Percentiles rank a stretch among this genome's conserved stretches.
phyloP scores from a whole-genome alignment of 768 basidiomycete genomes.

The Calocera cornea region DNA sequence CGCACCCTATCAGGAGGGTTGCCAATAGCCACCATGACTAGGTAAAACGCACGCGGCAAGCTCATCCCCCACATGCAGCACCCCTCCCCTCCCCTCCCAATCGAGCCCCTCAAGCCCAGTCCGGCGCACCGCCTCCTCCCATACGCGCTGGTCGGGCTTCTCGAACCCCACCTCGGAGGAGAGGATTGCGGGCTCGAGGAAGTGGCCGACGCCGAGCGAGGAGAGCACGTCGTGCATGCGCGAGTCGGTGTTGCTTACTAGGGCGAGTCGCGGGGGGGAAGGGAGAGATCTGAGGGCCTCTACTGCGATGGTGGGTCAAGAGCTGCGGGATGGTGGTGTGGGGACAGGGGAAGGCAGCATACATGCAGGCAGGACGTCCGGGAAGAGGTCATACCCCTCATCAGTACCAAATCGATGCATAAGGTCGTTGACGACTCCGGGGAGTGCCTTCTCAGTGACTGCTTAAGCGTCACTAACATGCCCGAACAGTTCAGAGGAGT shows the following conservation, averaged over 20 bases:
- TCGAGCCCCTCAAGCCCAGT: neutral
- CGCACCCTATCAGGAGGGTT: too few species aligned
- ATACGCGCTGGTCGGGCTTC: neutral
- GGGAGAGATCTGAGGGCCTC: neutral
- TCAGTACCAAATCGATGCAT: neutral
- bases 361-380: neutral
- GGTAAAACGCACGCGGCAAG: neutral
- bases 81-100: slow-evolving; percentile 3
- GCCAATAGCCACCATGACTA: too few species aligned
- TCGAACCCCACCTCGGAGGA: neutral
- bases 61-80: slow-evolving; percentile 5
- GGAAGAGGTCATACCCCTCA: slow-evolving; percentile 2
- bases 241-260: slow-evolving; percentile 2
- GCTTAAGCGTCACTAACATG: neutral
- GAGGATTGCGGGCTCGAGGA: neutral
- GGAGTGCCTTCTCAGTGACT: neutral
- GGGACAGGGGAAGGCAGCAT: neutral
- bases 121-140: neutral
- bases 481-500: neutral
- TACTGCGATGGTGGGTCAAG: neutral
- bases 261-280: neutral
- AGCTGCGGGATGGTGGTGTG: neutral
- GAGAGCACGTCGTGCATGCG: neutral
- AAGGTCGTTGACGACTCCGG: neutral
- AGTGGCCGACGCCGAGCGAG: neutral